Evolutionary conservation across 2,329 filamentous ascomycete species (phyloP).

Genomic region (Fusarium floridanum): DNA sequence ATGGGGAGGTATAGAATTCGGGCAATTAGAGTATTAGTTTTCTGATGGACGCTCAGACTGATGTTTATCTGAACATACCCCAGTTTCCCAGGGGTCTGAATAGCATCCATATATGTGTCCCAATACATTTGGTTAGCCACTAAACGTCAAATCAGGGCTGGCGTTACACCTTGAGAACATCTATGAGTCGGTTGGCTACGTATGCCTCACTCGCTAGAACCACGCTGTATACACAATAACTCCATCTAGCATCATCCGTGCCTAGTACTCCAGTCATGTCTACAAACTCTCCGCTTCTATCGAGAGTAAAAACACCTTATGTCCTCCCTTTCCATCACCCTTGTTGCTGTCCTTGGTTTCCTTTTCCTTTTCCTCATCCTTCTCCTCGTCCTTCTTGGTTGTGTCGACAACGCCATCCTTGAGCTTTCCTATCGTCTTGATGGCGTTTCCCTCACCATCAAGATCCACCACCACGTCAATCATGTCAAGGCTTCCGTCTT

Average conservation of each 20-base stretch:
- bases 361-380: constrained; percentile 42
- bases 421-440: constrained; percentile 56
- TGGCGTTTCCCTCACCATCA: constrained; percentile 61
- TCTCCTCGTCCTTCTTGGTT: constrained; percentile 48
- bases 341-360: constrained; percentile 24
- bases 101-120: not conserved
- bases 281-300: constrained; percentile 45
- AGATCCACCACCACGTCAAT: constrained; percentile 68
- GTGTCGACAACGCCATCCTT: constrained; percentile 55
- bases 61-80: not conserved
- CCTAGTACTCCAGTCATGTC: not conserved
- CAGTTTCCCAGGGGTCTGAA: not conserved
- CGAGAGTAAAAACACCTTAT: constrained; percentile 52
- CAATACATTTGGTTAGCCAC: not conserved
- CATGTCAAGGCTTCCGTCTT: constrained; percentile 72
- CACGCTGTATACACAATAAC: not conserved
- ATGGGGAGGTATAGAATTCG: not conserved
- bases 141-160: not conserved
- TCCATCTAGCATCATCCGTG: not conserved
- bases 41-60: not conserved
- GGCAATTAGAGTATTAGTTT: not conserved
- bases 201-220: too few relatives aligned
- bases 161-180: not conserved
- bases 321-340: constrained; percentile 41
- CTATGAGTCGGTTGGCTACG: not conserved